Evolutionary conservation across 1,139 yeast genomes (phyloP).

Genomic region (Hyphopichia fennica): DNA sequence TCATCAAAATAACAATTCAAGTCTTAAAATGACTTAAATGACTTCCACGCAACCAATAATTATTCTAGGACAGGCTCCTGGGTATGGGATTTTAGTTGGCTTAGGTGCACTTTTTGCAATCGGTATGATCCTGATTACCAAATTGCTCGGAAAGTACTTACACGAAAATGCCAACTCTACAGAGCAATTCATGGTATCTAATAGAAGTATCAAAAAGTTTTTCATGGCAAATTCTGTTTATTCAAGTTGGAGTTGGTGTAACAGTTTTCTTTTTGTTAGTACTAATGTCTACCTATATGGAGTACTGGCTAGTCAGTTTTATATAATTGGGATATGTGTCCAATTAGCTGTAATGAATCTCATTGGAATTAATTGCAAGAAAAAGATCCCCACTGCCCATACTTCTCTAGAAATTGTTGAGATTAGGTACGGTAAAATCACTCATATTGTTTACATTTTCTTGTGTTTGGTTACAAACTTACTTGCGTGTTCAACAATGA

Average conservation of each 20-base stretch:
- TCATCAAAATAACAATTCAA: too few species aligned
- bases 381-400: conserved; percentile 29
- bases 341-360: conserved; percentile 29
- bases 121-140: conserved; percentile 28
- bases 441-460: conserved; percentile 31
- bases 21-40: too few species aligned
- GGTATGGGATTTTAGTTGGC: conserved; percentile 31
- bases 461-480: conserved; percentile 32
- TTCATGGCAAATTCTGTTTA: conserved; percentile 29
- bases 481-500: conserved; percentile 33
- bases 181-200: conserved; percentile 31
- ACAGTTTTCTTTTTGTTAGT: conserved; percentile 27
- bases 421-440: conserved; percentile 28
- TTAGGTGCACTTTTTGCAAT: conserved; percentile 31
- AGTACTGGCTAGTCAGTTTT: conserved; percentile 25
- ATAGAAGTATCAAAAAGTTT: conserved; percentile 25
- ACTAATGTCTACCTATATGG: conserved; percentile 31
- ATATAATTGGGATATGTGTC: conserved; percentile 27
- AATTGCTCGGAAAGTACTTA: conserved; percentile 22
- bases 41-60: conserved; percentile 1
- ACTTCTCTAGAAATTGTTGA: conserved; percentile 31
- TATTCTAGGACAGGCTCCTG: conserved; percentile 22
- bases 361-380: conserved; percentile 31
- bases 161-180: conserved; percentile 29
- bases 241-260: conserved; percentile 32